Evolutionary conservation across 176 grass and related monocot genomes (phyloP), one percentile per base, ranked within the genome.

Genomic region (Rhynchospora breviuscula): DNA sequence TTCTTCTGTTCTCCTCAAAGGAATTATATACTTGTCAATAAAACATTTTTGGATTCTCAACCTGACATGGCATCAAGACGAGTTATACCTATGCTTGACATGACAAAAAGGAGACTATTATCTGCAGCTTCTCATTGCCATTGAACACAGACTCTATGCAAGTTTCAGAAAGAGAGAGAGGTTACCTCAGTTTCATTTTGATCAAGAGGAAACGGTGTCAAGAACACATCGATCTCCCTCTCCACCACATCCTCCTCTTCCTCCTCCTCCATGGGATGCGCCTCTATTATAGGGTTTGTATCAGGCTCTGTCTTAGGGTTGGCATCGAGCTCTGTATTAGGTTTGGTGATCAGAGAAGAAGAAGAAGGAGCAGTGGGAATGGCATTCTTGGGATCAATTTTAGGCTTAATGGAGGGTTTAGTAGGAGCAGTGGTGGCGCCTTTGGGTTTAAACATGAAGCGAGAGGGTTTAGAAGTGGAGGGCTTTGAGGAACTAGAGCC

Each of bases 141-240:
- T 33, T 40, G 35, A 40, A 15, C 23, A 12, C 19, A 21, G 26
- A 29, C 10, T 3, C 7, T 0, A 13, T 15, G 63, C 11, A 60
- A 60, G 33, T 67, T 67, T 67, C 29, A 49, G 9, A 73, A 73
- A 49, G 19, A 0, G 5, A 6, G 56, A 22, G 3, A 51, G 31
- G 43, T 86, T 88, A 97, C 94, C 83, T 65, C 54, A 18, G 87
- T 80, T 81, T 93, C 87, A 23, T 67, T 43, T 79, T 91, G 84
- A 17, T 98, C 91, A 17, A 93, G 85, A 49, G 90, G 89, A 59
- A 78, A 82, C 5, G 92, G 92, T 4, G 63, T 87, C 81, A 90
- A 91, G 79, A 91, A 91, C 6, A 98, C 85, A 22, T 94, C 91
- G 4, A 98, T 95, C 92, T 95, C 95, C 29, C 95, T 88, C 69